Evolutionary conservation across 208 protist genomes (phyloP), one percentile per base, ranked within the genome.

Genomic region (Acanthamoeba sp.): DNA sequence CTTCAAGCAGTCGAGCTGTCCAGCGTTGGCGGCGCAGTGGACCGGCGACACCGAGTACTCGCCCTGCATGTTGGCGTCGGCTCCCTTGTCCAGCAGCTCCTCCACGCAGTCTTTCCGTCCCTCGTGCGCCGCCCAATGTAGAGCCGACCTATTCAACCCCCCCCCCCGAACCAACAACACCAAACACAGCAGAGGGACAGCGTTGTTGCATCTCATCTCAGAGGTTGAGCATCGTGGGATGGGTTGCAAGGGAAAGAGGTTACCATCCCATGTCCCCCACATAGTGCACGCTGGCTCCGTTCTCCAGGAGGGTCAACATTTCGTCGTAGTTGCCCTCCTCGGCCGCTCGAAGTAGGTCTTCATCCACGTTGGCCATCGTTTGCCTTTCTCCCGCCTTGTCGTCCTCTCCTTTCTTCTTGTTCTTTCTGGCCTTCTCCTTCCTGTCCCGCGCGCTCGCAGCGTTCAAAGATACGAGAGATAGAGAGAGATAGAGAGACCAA

Each of bases 11-110:
- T 76, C 66, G 12, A 76, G 32, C 66, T 76, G 66, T 1, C 66
- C 66, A 2, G 66, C 18, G 66, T 76, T 76, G 66, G 66, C 66
- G 34, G 66, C 66, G 34, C 66, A 76, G 66, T 76, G 66, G 32
- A 36, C 18, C 66, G 66, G 66, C 32, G 66, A 32, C 12, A 76
- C 66, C 10, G 66, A 32, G 66, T 42, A 76, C 66, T 76, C 66
- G 66, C 66, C 66, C 34, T 76, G 66, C 34, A 76, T 32, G 66
- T 76, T 76, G 66, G 66, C n/a, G 66, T 76, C 66, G 66, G 66
- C 66, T 2, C 66, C 66, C 66, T 76, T 76, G 34, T 76, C 66
- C n/a, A 76, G 66, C 66, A 76, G 62, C 34, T 76, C 66, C 66
- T 76, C 66, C 32, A 76, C 32, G 34, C 66, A 76, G 34, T 76